Evolutionary conservation across 225 moss, liverwort and hornwort species (phyloP).

Genomic region (Pseudisothecium myosuroides): DNA sequence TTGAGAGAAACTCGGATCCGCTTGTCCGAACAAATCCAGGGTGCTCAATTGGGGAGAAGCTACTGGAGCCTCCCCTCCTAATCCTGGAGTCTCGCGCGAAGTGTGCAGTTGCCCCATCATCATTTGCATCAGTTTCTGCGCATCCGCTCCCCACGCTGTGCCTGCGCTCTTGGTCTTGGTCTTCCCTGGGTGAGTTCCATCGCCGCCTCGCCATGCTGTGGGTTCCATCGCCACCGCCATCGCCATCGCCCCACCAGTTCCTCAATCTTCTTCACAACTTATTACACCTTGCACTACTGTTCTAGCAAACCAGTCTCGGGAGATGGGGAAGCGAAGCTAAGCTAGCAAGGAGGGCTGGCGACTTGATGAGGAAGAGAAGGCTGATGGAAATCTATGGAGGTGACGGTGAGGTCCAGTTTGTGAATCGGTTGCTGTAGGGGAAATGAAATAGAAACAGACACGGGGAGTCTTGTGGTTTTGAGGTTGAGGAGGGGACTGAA

Average conservation of each 20-base stretch:
- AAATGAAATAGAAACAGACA: background rate
- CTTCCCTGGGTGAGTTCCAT: background rate
- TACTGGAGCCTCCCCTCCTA: background rate
- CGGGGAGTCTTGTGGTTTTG: background rate
- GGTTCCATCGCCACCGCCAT: constrained; percentile 55
- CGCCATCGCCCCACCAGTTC: background rate
- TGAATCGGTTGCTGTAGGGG: background rate
- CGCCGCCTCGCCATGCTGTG: constrained; percentile 45
- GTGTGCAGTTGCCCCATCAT: constrained; percentile 47
- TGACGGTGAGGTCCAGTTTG: background rate
- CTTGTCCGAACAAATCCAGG: constrained; percentile 35
- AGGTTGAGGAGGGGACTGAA: background rate
- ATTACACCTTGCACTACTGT: background rate
- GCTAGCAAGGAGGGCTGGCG: background rate
- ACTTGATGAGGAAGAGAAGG: background rate
- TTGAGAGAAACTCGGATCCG: background rate
- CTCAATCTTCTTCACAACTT: background rate
- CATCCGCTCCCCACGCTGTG: constrained; percentile 41
- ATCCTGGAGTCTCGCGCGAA: background rate
- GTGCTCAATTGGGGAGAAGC: constrained; percentile 1
- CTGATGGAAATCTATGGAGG: background rate
- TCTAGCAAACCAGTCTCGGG: background rate
- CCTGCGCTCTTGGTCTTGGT: constrained; percentile 7
- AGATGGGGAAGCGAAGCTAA: too few relatives aligned
- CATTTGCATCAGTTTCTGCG: constrained; percentile 59